A percentile compares a stretch with the other conserved stretches of the same genome.
Evolutionary conservation across 2,329 filamentous ascomycete genomes (phyloP).

Genomic region (Ilyonectria sp.): DNA sequence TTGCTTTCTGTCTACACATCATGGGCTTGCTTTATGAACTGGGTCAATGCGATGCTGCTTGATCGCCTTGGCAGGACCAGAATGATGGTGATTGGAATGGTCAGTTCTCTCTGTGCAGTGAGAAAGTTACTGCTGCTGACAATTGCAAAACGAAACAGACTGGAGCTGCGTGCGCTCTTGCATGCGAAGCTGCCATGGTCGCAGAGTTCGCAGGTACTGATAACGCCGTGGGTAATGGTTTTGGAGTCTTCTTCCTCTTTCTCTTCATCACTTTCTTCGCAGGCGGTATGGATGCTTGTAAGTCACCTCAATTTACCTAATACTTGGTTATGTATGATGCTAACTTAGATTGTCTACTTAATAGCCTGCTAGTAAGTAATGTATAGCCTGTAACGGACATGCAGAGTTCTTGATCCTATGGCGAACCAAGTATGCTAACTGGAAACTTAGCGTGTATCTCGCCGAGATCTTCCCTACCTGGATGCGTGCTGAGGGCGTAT

Average conservation of each 20-base stretch:
- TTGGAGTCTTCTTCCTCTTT: constrained; percentile 15
- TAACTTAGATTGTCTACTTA: no score
- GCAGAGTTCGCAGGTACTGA: constrained; percentile 1
- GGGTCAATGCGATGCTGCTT: background rate
- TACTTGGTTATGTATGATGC: background rate
- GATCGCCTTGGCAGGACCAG: constrained; percentile 5
- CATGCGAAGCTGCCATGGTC: constrained; percentile 1
- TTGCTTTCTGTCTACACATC: constrained; percentile 4
- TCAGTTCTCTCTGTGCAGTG: background rate
- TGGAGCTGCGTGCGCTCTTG: background rate
- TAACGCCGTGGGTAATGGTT: constrained; percentile 15
- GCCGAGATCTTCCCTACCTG: constrained; percentile 3
- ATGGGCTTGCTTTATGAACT: constrained; percentile 8
- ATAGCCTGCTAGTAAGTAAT: constrained; percentile 1
- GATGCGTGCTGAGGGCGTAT: background rate
- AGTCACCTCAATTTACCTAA: background rate
- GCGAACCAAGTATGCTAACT: no score
- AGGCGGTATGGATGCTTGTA: background rate
- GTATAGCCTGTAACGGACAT: no score
- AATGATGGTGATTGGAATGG: constrained; percentile 1
- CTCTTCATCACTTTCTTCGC: background rate
- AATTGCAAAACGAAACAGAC: no score
- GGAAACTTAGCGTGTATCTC: background rate
- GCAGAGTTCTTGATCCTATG: background rate
- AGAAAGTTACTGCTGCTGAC: background rate